Base-by-base conservation (phyloP, 495 filamentous ascomycete species). In the Hypoxylon subgilvum region DNA sequence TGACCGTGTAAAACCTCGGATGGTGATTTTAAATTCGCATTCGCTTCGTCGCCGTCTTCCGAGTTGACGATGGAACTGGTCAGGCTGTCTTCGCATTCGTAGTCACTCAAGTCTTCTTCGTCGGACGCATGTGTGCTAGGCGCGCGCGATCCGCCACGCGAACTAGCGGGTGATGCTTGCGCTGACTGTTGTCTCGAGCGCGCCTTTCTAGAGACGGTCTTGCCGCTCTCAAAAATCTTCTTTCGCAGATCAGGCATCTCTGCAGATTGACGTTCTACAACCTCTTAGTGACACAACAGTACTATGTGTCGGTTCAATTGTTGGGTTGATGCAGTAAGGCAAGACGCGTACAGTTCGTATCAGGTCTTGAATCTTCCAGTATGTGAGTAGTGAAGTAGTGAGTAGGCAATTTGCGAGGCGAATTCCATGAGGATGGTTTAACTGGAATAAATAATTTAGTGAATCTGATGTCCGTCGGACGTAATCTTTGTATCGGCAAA, bases 131-230 rank as follows among this genome's bases (percentile, higher is more conserved):
- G 81, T 42, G 84, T 84, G 32, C 86, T 90, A 23, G 74, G 77
- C 28, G 80, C 79, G 31, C 82, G 81, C 1, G 89, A 92, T 63
- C 72, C 79, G 16, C 74, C 76, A 39, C 84, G 83, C 2, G 76
- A 71, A 23, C 67, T 68, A 32, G 61, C 67, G 3, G 67, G 70
- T 0, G 76, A 91, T 2, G 79, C 83, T 22, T 83, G 78, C 12
- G 81, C 79, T 1, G 90, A 89, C 8, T 84, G 84, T 39, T 85
- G 81, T 41, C 84, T 81, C 10, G 88, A 89, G 42, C 85, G 86
- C 5, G 92, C 92, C 75, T 96, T 96, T 68, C 88, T 86, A 28
- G 94, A 97, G 42, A 94, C 80, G 28, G 93, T 98, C 79, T 98
- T 98, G 69, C 86, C 85, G 75, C 87, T 89, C 77, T 92, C 89